Conservation (phyloP, 805 yeast species). For the Zygotorulaspora danielsina region DNA sequence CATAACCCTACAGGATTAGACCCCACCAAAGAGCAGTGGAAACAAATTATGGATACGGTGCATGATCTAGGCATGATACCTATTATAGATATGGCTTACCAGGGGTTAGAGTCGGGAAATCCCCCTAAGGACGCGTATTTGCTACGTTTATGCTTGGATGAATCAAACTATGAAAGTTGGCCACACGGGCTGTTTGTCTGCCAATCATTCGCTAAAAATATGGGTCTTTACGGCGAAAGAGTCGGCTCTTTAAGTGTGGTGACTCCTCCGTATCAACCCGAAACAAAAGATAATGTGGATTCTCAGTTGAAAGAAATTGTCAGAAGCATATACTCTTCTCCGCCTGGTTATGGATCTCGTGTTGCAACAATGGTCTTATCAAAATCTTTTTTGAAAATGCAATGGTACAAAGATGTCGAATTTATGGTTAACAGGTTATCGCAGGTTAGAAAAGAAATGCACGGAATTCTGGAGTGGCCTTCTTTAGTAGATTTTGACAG, state of each 20-base stretch:
- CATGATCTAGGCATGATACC: constrained; percentile 61
- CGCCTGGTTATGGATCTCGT: constrained; percentile 92
- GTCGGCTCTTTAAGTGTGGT: constrained; percentile 71
- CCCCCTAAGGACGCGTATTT: constrained; percentile 66
- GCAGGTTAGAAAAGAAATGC: constrained; percentile 62
- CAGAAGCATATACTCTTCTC: constrained; percentile 86
- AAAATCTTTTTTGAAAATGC: constrained; percentile 51
- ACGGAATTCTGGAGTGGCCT: constrained; percentile 71
- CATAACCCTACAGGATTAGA: constrained; percentile 96
- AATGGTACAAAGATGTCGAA: constrained; percentile 81
- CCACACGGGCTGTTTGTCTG: constrained; percentile 57
- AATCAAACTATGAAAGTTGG: constrained; percentile 36
- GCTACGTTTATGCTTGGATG: constrained; percentile 37
- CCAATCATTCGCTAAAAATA: constrained; percentile 90
- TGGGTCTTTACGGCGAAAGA: constrained; percentile 93
- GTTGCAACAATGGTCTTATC: constrained; percentile 75
- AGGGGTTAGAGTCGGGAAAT: constrained; percentile 86
- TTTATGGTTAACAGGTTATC: constrained; percentile 75
- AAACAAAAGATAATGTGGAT: constrained; percentile 49
- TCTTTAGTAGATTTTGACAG: constrained; percentile 54
- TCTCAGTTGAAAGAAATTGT: constrained; percentile 80
- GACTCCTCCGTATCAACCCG: constrained; percentile 52
- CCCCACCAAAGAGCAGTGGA: constrained; percentile 78
- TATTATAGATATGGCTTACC: constrained; percentile 87
- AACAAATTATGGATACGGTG: constrained; percentile 59